A percentile compares a stretch with the other conserved stretches of the same genome.
Conservation (phyloP, 1,284 basidiomycete species). For the Afroboletus lepidellus region DNA sequence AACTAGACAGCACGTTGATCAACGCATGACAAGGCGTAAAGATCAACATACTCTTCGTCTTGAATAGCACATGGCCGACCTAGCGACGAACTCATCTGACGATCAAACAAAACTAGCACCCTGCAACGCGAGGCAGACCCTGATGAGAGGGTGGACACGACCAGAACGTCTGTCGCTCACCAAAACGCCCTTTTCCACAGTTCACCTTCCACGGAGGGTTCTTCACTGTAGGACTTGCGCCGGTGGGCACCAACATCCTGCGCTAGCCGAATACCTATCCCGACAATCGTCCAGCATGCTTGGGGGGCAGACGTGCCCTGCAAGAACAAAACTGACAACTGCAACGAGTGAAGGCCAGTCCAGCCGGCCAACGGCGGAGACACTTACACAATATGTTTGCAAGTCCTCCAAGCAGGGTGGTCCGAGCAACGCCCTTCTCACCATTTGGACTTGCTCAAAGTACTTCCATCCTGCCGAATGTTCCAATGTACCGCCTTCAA, state of each 20-base stretch:
- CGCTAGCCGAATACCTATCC: conserved; percentile 67
- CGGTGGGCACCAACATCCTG: conserved; percentile 70
- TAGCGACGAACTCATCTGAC: conserved; percentile 64
- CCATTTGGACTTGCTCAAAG: conserved; percentile 61
- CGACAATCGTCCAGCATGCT: conserved; percentile 70
- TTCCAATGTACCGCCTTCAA: conserved; percentile 28
- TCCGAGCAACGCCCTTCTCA: conserved; percentile 46
- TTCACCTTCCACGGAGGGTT: conserved; percentile 55
- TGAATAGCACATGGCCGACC: conserved; percentile 82
- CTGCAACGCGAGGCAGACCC: conserved; percentile 32
- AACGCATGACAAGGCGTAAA: not conserved
- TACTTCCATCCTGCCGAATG: conserved; percentile 76
- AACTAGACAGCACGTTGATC: conserved; percentile 40
- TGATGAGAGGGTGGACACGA: not conserved
- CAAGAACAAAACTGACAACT: conserved; percentile 49
- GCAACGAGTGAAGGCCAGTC: not conserved
- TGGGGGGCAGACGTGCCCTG: conserved; percentile 67
- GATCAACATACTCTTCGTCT: conserved; percentile 71
- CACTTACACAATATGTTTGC: conserved; percentile 51
- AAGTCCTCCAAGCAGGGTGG: conserved; percentile 59
- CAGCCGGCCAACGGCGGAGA: not conserved
- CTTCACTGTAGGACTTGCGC: conserved; percentile 41
- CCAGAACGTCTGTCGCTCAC: conserved; percentile 36
- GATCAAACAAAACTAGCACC: conserved; percentile 63
- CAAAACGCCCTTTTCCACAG: conserved; percentile 81